Percentiles rank a stretch among this genome's conserved stretches.
Evolutionary conservation across 2,329 filamentous ascomycete genomes (phyloP).

Genomic region (Colletotrichum australisinense): DNA sequence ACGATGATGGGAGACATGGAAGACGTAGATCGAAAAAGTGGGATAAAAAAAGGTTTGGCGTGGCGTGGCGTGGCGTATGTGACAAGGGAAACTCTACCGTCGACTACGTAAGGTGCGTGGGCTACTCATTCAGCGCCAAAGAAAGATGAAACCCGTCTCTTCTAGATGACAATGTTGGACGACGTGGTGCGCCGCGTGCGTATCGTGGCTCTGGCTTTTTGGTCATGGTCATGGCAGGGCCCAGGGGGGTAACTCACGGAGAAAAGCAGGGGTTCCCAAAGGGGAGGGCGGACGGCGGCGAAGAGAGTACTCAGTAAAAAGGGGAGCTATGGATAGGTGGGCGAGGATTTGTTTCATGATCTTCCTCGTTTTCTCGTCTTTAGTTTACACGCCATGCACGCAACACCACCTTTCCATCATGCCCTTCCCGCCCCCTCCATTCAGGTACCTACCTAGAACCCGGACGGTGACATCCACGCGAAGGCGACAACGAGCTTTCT

Average conservation of each 20-base stretch:
- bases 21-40: not conserved
- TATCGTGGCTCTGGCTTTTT: not conserved
- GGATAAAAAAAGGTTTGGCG: constrained; percentile 34
- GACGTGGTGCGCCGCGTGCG: not conserved
- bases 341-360: constrained; percentile 30
- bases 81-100: constrained; percentile 4
- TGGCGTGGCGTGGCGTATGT: constrained; percentile 25
- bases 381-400: not conserved
- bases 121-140: not conserved
- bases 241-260: too few relatives aligned
- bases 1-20: not conserved
- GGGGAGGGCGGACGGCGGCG: not conserved
- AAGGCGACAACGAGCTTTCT: not conserved
- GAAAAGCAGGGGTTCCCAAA: not conserved
- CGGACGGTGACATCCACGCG: too few relatives aligned
- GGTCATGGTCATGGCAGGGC: not conserved
- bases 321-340: not conserved
- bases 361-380: constrained; percentile 8
- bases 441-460: not conserved
- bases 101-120: not conserved
- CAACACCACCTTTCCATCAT: not conserved
- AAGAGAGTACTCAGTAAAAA: too few relatives aligned
- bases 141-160: constrained; percentile 34
- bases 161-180: constrained; percentile 20
- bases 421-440: not conserved